Base-by-base conservation (phyloP, 2,329 filamentous ascomycete genomes). In the Colletotrichum magnum region DNA sequence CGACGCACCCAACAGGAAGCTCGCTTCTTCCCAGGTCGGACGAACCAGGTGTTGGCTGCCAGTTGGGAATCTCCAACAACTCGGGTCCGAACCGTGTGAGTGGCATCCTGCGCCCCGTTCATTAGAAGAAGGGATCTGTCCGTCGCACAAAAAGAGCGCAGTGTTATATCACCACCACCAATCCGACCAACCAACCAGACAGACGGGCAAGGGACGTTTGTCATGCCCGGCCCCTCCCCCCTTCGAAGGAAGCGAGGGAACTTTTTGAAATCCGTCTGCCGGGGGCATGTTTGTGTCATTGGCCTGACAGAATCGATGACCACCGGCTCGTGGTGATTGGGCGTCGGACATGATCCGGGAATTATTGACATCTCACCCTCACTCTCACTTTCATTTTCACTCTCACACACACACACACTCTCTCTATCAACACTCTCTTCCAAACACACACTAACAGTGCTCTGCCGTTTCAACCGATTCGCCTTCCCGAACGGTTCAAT, bases 401-500 rank as follows among this genome's bases (percentile, higher is more conserved):
- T 16, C 6, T 18, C 45, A n/a, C 45, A 6, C 18, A 18, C 43
- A 15, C 45, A 10, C 16, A 18, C 45, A 18, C 5, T 16, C 10
- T 36, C 12, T 2, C 21, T 36, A 36, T 24, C 21, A 24, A 3
- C 32, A 36, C 32, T 10, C 7, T 12, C 3, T 10, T 9, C 9
- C 3, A 36, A 7, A 36, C 32, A 36, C 32, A 36, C 32, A 10
- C 9, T 36, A 24, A 24, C 21, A 3, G 21, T 10, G 7, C 32
- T 36, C 13, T 43, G 41, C 41, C 41, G 41, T 6, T 13, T 13
- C 41, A 43, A n/a, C 41, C 41, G 41, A 6, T 43, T 43, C 15
- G 41, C 65, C 65, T 65, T 68, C 61, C 61, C 41, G 28, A 65
- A 64, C 21, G 12, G 47, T 65, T 36, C n/a, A 32, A 48, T 26